Percentiles rank a stretch among this genome's conserved stretches.
Evolutionary conservation across 2,329 filamentous ascomycete genomes (phyloP).

Genomic region (Aspergillus aculeatus): DNA sequence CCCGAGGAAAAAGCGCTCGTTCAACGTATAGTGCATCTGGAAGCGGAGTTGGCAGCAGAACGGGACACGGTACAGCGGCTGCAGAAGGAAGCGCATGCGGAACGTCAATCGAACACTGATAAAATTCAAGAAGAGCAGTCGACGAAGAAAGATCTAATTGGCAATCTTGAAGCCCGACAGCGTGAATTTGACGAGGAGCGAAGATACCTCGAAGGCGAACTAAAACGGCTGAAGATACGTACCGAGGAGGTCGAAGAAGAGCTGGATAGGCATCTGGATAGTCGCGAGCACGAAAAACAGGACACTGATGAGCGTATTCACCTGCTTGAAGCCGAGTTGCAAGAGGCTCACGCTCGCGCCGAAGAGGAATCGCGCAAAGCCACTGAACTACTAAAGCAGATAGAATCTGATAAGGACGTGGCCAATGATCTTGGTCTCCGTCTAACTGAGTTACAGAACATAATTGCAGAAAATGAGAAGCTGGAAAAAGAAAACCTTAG

Average conservation of each 20-base stretch:
- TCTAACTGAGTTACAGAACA: constrained; percentile 52
- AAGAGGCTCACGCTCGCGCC: constrained; percentile 54
- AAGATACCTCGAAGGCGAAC: constrained; percentile 76
- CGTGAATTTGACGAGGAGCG: constrained; percentile 84
- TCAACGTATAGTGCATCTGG: constrained; percentile 65
- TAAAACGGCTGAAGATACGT: constrained; percentile 70
- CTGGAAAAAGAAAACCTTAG: constrained; percentile 53
- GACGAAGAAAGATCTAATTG: constrained; percentile 89
- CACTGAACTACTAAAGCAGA: constrained; percentile 54
- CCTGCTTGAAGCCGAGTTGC: constrained; percentile 68
- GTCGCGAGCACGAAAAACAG: constrained; percentile 76
- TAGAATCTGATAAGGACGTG: constrained; percentile 58
- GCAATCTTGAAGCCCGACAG: constrained; percentile 91
- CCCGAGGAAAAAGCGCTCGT: constrained; percentile 61
- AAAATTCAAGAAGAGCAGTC: constrained; percentile 80
- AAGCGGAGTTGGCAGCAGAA: constrained; percentile 74
- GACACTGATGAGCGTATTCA: constrained; percentile 67
- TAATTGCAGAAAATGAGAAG: constrained; percentile 53
- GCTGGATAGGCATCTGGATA: constrained; percentile 78
- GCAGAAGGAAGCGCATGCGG: constrained; percentile 66
- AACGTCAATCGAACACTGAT: constrained; percentile 62
- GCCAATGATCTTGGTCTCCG: constrained; percentile 32
- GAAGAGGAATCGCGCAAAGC: constrained; percentile 43
- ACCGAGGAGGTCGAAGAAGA: constrained; percentile 91
- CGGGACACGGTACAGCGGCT: constrained; percentile 65